phyloP scores from a whole-genome alignment of 352 stramenopile genomes.

The Phytopythium boreale region DNA sequence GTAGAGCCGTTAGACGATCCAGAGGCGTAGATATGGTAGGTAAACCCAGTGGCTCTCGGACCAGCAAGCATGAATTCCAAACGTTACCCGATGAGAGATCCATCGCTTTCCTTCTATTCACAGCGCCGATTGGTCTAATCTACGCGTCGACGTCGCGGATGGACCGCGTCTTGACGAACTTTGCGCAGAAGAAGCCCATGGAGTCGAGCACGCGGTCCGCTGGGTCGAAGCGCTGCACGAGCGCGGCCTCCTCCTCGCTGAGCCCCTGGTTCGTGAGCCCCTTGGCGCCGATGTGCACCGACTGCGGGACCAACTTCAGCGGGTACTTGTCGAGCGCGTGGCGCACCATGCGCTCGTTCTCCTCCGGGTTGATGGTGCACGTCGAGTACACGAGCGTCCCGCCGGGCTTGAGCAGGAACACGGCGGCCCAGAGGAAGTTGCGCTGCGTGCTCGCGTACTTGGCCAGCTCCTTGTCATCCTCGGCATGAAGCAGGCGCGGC shows the following conservation, averaged over 20 bases:
- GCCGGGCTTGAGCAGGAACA: conserved; percentile 88
- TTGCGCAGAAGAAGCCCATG: conserved; percentile 94
- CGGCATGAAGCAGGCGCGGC: conserved; percentile 86
- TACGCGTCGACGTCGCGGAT: conserved; percentile 21
- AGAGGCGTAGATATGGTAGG: not conserved
- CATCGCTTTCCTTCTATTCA: not conserved
- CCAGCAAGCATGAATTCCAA: not conserved
- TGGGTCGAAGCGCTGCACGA: conserved; percentile 90
- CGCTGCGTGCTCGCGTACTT: conserved; percentile 86
- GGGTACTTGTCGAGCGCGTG: conserved; percentile 88
- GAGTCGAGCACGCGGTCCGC: conserved; percentile 73
- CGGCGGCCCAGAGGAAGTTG: conserved; percentile 86
- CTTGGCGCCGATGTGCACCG: conserved; percentile 52
- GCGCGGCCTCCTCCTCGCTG: conserved; percentile 53
- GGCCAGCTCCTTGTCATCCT: conserved; percentile 62
- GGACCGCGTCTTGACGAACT: conserved; percentile 86
- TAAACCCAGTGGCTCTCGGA: no score
- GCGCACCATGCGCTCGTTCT: conserved; percentile 92
- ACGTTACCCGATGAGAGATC: no score
- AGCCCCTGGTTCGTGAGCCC: conserved; percentile 81
- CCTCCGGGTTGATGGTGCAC: conserved; percentile 91
- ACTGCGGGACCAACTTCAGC: conserved; percentile 72
- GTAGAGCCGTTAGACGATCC: not conserved
- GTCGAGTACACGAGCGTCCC: conserved; percentile 94
- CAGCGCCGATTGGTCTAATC: not conserved